Base-by-base conservation (phyloP, 345 rosid species). In the Eucalyptus tenuipes region DNA sequence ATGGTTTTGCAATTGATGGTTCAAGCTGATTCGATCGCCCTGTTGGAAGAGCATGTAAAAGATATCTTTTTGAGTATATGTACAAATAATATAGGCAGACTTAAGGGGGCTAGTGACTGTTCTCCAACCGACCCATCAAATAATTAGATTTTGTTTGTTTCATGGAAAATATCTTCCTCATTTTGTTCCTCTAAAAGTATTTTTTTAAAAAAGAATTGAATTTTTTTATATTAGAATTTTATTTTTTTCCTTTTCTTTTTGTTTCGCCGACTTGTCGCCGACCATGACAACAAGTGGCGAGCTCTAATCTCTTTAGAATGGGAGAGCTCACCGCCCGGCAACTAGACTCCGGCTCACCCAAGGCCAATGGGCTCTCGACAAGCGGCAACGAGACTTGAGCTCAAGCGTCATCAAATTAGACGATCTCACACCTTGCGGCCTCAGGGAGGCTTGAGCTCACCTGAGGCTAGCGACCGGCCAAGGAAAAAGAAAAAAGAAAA, bases 1-100 rank as follows among this genome's bases (percentile, higher is more conserved):
- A 61, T 91, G 91, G 53, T 87, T 75, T 10, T 5, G 25, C 66
- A 90, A 64, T 31, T 91, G 92, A 49, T 24, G 29, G 42, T 86
- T 86, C 49, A 91, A 14, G 82, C 82, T 88, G 7, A 91, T 80
- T 47, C 31, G 49, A 10, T n/a, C 89, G 0, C 92, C 92, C 91
- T 91, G 40, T 27, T 45, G 8, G 82, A 10, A 11, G 27, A 75
- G 27, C 5, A 75, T 27, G 22, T 4, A 5, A 87, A 87, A 87
- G 27, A 10, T 31, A 87, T 37, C 12, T 7, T 61, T 59, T n/a
- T 13, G 6, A 20, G 47, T 20, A 64, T 18, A 31, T 8, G 49
- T 45, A 13, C 16, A 45, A 45, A 24, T 61, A 13, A 29, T 61
- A 13, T 31, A 48, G 31, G 11, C 86, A 45, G 55, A 27, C 86